Evolutionary conservation across 495 filamentous ascomycete genomes (phyloP), one percentile per base, ranked within the genome.

Genomic region (Podospora bellae-mahoneyi): DNA sequence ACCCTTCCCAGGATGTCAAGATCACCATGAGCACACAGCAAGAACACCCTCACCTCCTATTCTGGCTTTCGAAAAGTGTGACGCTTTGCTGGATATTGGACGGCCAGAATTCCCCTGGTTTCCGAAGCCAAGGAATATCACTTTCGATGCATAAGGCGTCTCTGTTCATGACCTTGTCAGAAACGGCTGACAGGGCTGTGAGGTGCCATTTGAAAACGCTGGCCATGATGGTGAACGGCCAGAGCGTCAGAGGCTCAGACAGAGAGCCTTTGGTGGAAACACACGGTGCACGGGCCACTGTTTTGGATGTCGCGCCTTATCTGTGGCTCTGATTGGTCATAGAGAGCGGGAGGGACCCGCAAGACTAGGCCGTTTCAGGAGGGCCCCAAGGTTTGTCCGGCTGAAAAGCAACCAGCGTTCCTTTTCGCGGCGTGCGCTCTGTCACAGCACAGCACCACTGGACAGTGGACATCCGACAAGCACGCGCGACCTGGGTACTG

Each of bases 401-500:
- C 70, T 73, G 71, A 73, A 75, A 74, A 72, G 67, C 66, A 68
- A 63, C 27, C 27, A n/a, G 30, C 30, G 30, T 18, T 19, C 16
- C 28, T 44, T 48, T 28, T 20, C 32, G n/a, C 61, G 13, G 60
- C 60, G 20, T 28, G 69, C 68, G 69, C 71, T 72, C 67, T 57
- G 69, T 73, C 71, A 67, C 64, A 69, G 65, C 18, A 65, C 63
- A 59, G 67, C 60, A 64, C 58, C 63, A 66, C 66, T 67, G 69
- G 68, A 72, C 74, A 74, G 73, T 73, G 73, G 71, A 77, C 63
- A 75, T 73, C 74, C 66, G 72, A 73, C 76, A 70, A 75, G 66
- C 74, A 76, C 71, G 68, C 75, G 71, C 69, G 70, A 74, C 70
- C 73, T 73, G 70, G 74, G 73, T 70, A 74, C 75, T 71, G 75